phyloP scores from a whole-genome alignment of 305 asterid genomes.

The Solanum hybrid region DNA sequence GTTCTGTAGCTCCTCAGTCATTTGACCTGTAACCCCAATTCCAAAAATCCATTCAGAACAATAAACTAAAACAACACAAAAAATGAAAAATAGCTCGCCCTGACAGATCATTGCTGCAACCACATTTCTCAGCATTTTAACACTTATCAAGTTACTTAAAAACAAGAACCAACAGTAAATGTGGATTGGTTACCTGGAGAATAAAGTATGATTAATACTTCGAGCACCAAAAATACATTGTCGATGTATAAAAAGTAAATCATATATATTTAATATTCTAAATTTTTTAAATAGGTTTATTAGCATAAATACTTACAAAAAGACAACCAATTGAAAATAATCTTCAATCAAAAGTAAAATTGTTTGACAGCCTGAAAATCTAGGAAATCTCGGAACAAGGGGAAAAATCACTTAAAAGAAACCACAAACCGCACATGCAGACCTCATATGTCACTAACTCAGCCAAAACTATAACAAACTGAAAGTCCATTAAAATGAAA shows the following conservation, averaged over 20 bases:
- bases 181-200: background rate
- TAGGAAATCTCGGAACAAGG: background rate
- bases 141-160: background rate
- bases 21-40: constrained; percentile 44
- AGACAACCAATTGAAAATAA: background rate
- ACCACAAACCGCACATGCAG: background rate
- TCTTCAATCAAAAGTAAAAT: background rate
- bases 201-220: background rate
- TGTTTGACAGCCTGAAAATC: background rate
- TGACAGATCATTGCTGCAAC: background rate
- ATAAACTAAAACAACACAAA: background rate
- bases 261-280: background rate
- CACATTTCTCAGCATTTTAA: background rate
- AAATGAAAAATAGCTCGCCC: background rate
- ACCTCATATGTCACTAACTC: background rate
- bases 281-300: background rate
- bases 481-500: background rate
- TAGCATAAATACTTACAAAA: background rate
- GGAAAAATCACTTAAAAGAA: background rate
- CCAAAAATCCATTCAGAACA: background rate
- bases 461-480: background rate
- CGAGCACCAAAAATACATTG: background rate
- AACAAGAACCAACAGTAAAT: background rate
- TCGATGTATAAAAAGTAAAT: background rate
- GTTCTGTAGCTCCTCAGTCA: constrained; percentile 82